These are phyloP conservation scores for Aspergillus caelatus DNA, from an alignment of 2,329 filamentous ascomycete species.

Conservation along the genomic window DNA sequence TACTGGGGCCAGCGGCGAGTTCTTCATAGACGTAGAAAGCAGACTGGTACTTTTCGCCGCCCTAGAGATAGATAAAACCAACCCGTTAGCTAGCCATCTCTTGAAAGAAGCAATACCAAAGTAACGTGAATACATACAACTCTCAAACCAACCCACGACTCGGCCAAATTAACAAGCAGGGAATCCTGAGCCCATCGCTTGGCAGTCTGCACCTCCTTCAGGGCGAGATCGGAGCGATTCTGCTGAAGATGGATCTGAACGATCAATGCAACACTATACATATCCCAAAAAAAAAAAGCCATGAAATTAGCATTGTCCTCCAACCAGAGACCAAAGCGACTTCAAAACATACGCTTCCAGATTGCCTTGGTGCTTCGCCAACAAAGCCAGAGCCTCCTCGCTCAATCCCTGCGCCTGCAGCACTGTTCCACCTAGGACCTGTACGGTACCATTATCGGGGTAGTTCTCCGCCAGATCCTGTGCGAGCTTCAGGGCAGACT, in stretches of 20 bases:
- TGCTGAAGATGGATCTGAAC: constrained; percentile 91
- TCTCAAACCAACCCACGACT: constrained; percentile 91
- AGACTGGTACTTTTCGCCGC: constrained; percentile 93
- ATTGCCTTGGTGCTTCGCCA: constrained; percentile 83
- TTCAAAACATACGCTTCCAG: constrained; percentile 67
- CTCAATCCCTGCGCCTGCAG: constrained; percentile 76
- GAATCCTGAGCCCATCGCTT: constrained; percentile 95
- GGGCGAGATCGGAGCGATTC: constrained; percentile 85
- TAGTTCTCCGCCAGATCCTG: constrained; percentile 69
- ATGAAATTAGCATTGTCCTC: background rate
- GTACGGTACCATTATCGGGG: constrained; percentile 76
- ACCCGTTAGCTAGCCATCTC: background rate
- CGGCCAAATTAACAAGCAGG: constrained; percentile 87
- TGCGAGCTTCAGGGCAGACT: constrained; percentile 64
- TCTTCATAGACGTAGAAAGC: constrained; percentile 98
- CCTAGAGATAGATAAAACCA: constrained; percentile 53
- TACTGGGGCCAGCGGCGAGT: constrained; percentile 82
- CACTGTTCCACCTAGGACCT: constrained; percentile 79
- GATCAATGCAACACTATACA: constrained; percentile 72
- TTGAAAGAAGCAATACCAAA: background rate
- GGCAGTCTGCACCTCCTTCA: constrained; percentile 85
- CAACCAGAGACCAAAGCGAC: background rate
- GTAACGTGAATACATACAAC: constrained; percentile 59
- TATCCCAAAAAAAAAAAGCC: background rate
- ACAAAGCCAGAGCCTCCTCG: constrained; percentile 80